Evolutionary conservation across 208 protist genomes (phyloP), one percentile per base, ranked within the genome.

Genomic region (Acanthamoeba healyi): DNA sequence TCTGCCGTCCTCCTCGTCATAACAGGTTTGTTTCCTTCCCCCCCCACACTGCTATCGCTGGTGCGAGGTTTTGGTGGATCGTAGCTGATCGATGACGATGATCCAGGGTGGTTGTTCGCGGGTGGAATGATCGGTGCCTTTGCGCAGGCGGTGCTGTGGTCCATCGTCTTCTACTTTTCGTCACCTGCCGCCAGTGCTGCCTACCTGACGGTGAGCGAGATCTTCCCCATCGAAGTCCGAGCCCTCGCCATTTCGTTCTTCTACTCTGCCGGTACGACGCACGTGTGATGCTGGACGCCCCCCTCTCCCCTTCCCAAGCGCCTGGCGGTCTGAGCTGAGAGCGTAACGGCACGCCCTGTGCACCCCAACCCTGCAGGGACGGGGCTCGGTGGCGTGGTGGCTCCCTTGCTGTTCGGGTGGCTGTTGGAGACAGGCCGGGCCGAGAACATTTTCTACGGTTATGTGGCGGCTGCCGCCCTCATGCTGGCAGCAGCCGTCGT

Each of bases 181-280:
- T 77, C 58, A 15, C 56, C 86, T 0, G 86, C 56, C 2, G 86
- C 86, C 54, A 92, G 86, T 38, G 49, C 86, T 9, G 86, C 86
- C 58, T 92, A 92, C 46, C 54, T 92, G 0, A 92, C 86, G 0
- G 58, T 92, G 22, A 77, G 58, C 63, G 86, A 92, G 38, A 74
- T 72, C 56, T 92, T 92, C 34, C 86, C 86, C 12, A 3, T 92
- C 26, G 86, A 92, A 29, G 34, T 92, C 6, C 34, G 86, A 14
- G 86, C 86, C n/a, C n/a, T 92, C 63, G 86, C 86, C n/a, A 92
- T 92, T 0, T 36, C 86, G 15, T 36, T 92, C 58, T 92, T 92
- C 63, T 92, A 92, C 58, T 92, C 86, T 72, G 26, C 72, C 24
- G 86, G 86, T 49, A 92, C 54, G 58, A 40, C 15, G n/a, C n/a